Evolutionary conservation across 257 asterid genomes (phyloP).

Genomic region (Scutellaria minor): DNA sequence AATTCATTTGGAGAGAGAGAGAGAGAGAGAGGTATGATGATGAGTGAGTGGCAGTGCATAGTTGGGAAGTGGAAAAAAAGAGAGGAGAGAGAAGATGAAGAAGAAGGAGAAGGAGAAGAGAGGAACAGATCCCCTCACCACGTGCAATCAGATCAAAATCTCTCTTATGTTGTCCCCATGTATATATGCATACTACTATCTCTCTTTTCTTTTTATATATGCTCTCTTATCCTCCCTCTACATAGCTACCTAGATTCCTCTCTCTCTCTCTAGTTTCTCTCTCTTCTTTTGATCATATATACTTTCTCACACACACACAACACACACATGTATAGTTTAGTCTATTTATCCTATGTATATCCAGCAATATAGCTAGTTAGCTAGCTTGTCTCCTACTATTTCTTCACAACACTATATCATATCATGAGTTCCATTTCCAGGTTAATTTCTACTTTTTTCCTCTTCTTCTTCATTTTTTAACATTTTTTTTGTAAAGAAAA

Average conservation of each 20-base stretch:
- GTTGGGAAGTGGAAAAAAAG: conserved; percentile 60
- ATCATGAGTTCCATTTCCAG: conserved; percentile 41
- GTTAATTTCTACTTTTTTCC: conserved; percentile 1
- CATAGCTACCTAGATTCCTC: conserved; percentile 21
- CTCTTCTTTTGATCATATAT: not conserved
- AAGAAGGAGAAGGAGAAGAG: conserved; percentile 43
- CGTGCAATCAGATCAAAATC: conserved; percentile 48
- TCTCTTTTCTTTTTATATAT: conserved; percentile 7
- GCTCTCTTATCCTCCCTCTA: conserved; percentile 39
- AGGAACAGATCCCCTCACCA: conserved; percentile 55
- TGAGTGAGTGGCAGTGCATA: conserved; percentile 38
- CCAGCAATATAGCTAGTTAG: not conserved
- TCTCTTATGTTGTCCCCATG: conserved; percentile 48
- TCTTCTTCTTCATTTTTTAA: not conserved
- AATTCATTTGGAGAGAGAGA: not conserved
- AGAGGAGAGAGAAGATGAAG: conserved; percentile 44
- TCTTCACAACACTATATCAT: conserved; percentile 19
- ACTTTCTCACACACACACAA: not conserved
- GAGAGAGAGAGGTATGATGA: too few relatives aligned
- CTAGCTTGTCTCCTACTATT: not conserved
- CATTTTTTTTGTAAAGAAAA: not conserved
- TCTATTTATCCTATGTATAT: not conserved
- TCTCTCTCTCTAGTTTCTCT: too few relatives aligned
- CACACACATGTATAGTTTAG: not conserved
- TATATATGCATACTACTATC: conserved; percentile 4